These are phyloP conservation scores for Triglochin maritima DNA, from an alignment of 106 monocot species.

Conservation along the genomic window DNA sequence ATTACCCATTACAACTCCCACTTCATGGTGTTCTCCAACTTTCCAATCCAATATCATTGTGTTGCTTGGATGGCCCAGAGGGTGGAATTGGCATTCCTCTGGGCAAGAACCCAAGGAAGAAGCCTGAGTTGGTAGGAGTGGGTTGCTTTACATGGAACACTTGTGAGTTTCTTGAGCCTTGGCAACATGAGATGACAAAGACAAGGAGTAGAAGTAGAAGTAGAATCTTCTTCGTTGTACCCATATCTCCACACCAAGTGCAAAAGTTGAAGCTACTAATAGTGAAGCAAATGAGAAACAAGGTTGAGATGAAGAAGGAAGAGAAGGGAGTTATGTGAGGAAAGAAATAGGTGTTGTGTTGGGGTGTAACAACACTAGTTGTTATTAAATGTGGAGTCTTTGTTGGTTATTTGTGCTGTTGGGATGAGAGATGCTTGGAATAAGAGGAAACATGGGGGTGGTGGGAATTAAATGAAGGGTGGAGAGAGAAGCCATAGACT, in stretches of 20 bases:
- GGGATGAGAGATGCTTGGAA: neutral
- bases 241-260: neutral
- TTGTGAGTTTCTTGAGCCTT: slow-evolving; percentile 6
- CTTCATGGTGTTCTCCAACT: slow-evolving; percentile 9
- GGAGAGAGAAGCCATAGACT: neutral
- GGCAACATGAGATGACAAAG: slow-evolving; percentile 1
- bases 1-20: neutral
- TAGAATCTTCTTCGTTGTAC: neutral
- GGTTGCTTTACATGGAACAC: neutral
- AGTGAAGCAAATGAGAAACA: neutral
- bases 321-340: neutral
- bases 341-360: too few species aligned
- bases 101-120: slow-evolving; percentile 15
- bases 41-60: slow-evolving; percentile 7
- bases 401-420: neutral
- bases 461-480: slow-evolving; percentile 7
- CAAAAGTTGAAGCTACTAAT: neutral
- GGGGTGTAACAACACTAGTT: neutral
- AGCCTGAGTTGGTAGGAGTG: neutral
- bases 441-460: neutral
- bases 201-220: neutral
- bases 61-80: slow-evolving; percentile 19
- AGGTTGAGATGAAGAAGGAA: neutral
- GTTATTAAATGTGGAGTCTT: neutral
- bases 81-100: slow-evolving; percentile 10